A percentile compares a stretch with the other conserved stretches of the same genome.
Conservation (phyloP, 225 moss, liverwort and hornwort species). For the Neckera pumila region DNA sequence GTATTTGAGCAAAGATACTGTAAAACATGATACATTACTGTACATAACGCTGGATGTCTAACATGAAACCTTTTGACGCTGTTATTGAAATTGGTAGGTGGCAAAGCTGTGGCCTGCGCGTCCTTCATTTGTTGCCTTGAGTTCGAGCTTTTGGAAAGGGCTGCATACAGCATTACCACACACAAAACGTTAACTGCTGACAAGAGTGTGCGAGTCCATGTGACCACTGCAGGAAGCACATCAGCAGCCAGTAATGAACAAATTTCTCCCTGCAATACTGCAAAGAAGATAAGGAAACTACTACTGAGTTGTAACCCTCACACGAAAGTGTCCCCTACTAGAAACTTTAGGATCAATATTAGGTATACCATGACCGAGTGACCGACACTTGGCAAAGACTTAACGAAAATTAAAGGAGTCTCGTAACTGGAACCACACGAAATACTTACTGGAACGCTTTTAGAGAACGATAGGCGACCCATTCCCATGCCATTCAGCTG, state of each 20-base stretch:
- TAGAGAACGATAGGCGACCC: background rate
- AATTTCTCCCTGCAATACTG: background rate
- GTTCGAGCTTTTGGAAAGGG: constrained; percentile 93
- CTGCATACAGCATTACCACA: constrained; percentile 30
- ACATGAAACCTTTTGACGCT: background rate
- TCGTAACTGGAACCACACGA: background rate
- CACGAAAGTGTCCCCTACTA: background rate
- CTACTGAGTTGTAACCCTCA: background rate
- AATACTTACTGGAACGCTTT: background rate
- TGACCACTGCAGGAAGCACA: background rate
- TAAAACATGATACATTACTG: constrained; percentile 27
- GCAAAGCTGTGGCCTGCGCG: constrained; percentile 92
- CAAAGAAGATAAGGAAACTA: background rate
- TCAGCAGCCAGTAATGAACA: background rate
- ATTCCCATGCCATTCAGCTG: background rate
- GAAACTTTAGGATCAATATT: background rate
- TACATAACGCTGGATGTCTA: constrained; percentile 8
- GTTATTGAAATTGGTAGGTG: constrained; percentile 86
- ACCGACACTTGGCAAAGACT: background rate
- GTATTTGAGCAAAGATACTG: background rate
- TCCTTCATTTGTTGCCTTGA: constrained; percentile 91
- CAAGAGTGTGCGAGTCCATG: background rate
- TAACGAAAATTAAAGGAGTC: background rate
- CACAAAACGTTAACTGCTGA: background rate
- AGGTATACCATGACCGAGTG: background rate